Base-by-base conservation (phyloP, 2,329 filamentous ascomycete genomes). In the Cladosporium oxysporum region DNA sequence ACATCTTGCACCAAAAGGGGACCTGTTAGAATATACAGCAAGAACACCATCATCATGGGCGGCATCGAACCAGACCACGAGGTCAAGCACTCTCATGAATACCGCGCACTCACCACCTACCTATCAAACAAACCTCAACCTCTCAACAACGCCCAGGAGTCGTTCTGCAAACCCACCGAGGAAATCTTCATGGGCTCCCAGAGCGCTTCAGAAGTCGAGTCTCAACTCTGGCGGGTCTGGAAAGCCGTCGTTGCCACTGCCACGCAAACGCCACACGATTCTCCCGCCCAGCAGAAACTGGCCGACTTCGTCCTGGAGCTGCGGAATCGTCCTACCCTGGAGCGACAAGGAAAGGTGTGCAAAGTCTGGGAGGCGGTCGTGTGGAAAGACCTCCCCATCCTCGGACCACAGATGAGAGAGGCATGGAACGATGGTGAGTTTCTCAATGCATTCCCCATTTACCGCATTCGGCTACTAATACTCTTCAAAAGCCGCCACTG, bases 401-500 rank as follows among this genome's bases (percentile, higher is more conserved):
- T 76, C 47, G 74, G 74, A 2, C 71, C 71, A 64, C 58, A 71
- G 65, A 68, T 75, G 66, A 70, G 74, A 49, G 74, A 76, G 61
- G 71, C 70, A 2, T 76, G 74, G 74, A 74, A 76, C 44, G 66
- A 69, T 31, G 68, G 73, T 73, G 66, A 52, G 69, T 59, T 37
- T 5, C 41, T 47, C 41, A 10, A 21, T 18, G 14, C n/a, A 3
- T 8, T 8, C 18, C n/a, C 52, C 23, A n/a, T n/a, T 5, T 33
- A 8, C 18, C 5, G 10, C 3, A 2, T 11, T 8, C n/a, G 21
- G 5, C 10, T 57, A 41, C 29, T 65, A 37, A 65, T 21, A 41
- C 16, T 2, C 50, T 16, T 33, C 62, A 26, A 5, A 58, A 71
- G 72, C 69, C 37, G 69, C 72, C 4, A 65, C 69, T 11, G 71